Evolutionary conservation across 1,284 basidiomycete species (phyloP).

Genomic region (Boletus austroedulis): DNA sequence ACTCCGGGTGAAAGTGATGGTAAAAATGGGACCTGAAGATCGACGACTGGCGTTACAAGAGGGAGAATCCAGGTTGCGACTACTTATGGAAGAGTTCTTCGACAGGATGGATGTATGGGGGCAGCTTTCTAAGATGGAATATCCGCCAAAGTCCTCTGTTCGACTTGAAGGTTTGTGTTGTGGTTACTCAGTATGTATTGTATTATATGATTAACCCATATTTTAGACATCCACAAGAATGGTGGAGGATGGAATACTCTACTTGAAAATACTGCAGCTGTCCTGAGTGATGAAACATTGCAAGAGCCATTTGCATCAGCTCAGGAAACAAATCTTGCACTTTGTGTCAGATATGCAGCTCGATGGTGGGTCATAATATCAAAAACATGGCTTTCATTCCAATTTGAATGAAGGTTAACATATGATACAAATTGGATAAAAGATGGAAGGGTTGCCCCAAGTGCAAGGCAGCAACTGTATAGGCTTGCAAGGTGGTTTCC

Average conservation of each 20-base stretch:
- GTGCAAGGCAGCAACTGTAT: neutral
- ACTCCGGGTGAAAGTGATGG: neutral
- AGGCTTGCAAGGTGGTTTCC: neutral
- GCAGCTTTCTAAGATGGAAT: neutral
- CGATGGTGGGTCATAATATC: neutral
- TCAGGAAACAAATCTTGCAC: neutral
- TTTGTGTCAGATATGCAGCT: neutral
- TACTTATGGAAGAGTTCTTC: conserved; percentile 1
- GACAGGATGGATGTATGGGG: neutral
- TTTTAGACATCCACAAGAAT: neutral
- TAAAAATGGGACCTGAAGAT: neutral
- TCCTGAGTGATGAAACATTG: neutral
- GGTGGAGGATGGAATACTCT: neutral
- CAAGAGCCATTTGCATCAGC: neutral
- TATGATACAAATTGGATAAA: neutral
- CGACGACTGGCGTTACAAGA: neutral
- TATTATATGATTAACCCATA: neutral
- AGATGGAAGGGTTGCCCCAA: neutral
- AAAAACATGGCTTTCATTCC: too few species aligned
- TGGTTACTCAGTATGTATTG: neutral
- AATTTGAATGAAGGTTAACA: neutral
- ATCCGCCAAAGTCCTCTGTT: neutral
- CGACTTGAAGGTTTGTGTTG: neutral
- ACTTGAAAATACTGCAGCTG: neutral
- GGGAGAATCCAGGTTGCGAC: neutral